Conservation (phyloP, 768 basidiomycete species). For the Lenzites betulinus region DNA sequence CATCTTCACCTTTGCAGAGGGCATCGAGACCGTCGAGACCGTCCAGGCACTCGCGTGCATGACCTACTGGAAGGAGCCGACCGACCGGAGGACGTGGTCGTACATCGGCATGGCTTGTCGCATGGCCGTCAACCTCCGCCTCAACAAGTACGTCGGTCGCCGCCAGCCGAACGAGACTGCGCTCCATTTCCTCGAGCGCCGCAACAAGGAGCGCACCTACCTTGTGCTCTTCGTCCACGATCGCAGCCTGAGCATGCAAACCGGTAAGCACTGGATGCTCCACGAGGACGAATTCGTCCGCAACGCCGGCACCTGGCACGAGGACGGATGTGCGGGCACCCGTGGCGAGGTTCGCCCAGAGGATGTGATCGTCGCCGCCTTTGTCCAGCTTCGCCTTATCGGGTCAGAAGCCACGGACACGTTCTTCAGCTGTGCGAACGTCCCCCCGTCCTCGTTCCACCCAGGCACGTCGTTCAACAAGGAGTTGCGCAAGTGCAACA, state of each 20-base stretch:
- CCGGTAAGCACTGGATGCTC: constrained; percentile 86
- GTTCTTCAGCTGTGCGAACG: constrained; percentile 51
- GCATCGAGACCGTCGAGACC: constrained; percentile 82
- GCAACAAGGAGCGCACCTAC: constrained; percentile 85
- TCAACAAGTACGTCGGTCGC: constrained; percentile 66
- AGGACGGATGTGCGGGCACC: constrained; percentile 45
- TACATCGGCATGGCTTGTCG: constrained; percentile 89
- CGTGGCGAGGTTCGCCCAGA: constrained; percentile 55
- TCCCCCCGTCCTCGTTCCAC: constrained; percentile 25
- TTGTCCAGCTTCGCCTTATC: constrained; percentile 75
- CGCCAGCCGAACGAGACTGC: constrained; percentile 63
- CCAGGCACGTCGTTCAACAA: constrained; percentile 55
- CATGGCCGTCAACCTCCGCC: constrained; percentile 82
- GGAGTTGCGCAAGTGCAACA: constrained; percentile 74
- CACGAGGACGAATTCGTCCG: constrained; percentile 82
- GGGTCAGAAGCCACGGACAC: constrained; percentile 67
- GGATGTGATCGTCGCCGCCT: constrained; percentile 79
- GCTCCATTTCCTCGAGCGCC: constrained; percentile 68
- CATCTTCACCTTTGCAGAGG: constrained; percentile 75
- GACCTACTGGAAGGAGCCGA: constrained; percentile 88
- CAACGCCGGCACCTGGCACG: constrained; percentile 71
- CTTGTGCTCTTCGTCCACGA: constrained; percentile 87
- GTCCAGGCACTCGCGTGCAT: constrained; percentile 89
- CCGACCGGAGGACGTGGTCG: constrained; percentile 85
- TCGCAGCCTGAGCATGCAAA: constrained; percentile 83